Conservation (phyloP, 2,329 filamentous ascomycete species). For the Purpureocillium lavendulum region DNA sequence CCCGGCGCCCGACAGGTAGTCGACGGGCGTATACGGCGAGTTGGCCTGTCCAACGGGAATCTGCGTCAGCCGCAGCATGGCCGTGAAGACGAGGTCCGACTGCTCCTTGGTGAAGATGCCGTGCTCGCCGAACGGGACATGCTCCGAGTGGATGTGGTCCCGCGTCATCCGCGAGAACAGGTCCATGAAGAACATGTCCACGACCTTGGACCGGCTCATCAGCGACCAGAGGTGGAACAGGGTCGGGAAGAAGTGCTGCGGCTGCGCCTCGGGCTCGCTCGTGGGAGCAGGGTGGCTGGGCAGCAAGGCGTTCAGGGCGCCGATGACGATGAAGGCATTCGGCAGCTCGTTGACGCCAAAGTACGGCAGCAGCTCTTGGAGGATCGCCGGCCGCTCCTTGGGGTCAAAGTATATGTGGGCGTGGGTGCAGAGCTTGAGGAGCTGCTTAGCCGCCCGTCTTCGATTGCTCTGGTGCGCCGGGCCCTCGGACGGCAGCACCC, state of each 20-base stretch:
- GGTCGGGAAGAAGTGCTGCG: conserved; percentile 82
- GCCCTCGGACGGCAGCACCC: conserved; percentile 80
- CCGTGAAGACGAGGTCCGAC: conserved; percentile 86
- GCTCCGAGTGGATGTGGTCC: conserved; percentile 66
- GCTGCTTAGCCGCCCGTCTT: conserved; percentile 49
- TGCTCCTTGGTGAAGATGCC: conserved; percentile 91
- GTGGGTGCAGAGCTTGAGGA: conserved; percentile 86
- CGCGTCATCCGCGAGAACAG: conserved; percentile 79
- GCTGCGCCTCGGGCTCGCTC: conserved; percentile 66
- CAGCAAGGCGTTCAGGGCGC: conserved; percentile 76
- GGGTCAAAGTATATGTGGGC: conserved; percentile 91
- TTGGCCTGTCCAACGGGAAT: conserved; percentile 95
- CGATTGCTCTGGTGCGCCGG: conserved; percentile 53
- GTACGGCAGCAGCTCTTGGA: conserved; percentile 73
- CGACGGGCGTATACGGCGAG: conserved; percentile 81
- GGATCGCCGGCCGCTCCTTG: conserved; percentile 69
- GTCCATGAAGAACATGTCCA: conserved; percentile 84
- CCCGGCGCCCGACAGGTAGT: conserved; percentile 74
- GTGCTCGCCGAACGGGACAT: conserved; percentile 75
- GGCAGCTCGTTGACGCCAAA: conserved; percentile 92
- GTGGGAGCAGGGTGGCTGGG: conserved; percentile 73
- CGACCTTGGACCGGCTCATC: conserved; percentile 77
- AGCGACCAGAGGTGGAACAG: conserved; percentile 96
- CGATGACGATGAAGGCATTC: conserved; percentile 87
- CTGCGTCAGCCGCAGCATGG: conserved; percentile 79